Evolutionary conservation across 768 basidiomycete genomes (phyloP).

Genomic region (Pisolithus microcarpus): DNA sequence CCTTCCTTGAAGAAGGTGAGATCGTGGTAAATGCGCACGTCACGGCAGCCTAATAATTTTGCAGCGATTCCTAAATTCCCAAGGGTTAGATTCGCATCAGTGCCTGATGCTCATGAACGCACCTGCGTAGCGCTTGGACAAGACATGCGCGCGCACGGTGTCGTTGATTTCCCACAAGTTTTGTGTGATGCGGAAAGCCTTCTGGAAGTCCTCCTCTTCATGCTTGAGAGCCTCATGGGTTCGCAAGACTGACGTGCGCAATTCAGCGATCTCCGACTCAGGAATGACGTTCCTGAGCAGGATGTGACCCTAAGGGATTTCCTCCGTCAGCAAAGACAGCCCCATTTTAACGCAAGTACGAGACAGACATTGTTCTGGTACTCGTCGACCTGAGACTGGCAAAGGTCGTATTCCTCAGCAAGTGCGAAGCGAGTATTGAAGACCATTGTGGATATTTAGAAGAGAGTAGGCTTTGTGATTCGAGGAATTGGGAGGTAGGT

Average conservation of each 20-base stretch:
- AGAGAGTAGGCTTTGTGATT: background rate
- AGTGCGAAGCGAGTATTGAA: background rate
- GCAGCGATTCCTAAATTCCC: slow-evolving; percentile 1
- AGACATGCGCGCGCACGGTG: slow-evolving; percentile 1
- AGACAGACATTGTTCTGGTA: slow-evolving; percentile 1
- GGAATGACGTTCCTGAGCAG: background rate
- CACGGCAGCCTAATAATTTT: slow-evolving; percentile 4
- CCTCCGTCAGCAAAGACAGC: background rate
- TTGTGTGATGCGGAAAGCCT: slow-evolving; percentile 4
- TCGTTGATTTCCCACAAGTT: slow-evolving; percentile 4
- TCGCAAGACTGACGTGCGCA: background rate
- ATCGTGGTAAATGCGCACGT: slow-evolving; percentile 5
- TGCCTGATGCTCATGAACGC: background rate
- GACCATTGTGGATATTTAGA: background rate
- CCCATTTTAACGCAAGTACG: background rate
- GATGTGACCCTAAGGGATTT: background rate
- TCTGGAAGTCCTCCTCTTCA: slow-evolving; percentile 2
- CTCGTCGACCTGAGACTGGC: background rate
- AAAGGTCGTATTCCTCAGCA: background rate
- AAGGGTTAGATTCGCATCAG: background rate
- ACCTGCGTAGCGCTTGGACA: slow-evolving; percentile 3
- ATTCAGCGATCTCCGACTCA: background rate
- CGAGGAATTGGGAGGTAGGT: background rate
- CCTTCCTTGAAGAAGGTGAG: slow-evolving; percentile 6
- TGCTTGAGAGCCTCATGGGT: background rate